Percentiles rank a stretch among this genome's conserved stretches.
Evolutionary conservation across 768 basidiomycete genomes (phyloP).

Genomic region (Mycena chlorophos): DNA sequence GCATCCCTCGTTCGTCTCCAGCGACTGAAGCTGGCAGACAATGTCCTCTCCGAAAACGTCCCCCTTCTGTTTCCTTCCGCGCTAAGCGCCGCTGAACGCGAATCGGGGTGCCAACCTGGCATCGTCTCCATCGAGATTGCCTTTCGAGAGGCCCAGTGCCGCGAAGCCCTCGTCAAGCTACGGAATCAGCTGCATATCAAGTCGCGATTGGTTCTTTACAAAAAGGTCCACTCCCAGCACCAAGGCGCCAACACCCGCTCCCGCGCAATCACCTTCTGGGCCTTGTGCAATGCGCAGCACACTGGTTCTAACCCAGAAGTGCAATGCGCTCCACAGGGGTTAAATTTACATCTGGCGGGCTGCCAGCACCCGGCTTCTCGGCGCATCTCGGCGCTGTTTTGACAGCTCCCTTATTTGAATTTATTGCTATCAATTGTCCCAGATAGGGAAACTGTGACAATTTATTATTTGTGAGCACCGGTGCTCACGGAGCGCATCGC

Average conservation of each 20-base stretch:
- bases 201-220: not conserved
- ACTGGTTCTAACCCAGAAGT: no score
- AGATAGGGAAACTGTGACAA: no score
- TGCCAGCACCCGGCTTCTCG: no score
- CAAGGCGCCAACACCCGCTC: slow-evolving; percentile 11
- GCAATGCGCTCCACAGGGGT: no score
- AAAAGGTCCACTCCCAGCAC: not conserved
- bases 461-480: no score
- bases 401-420: no score
- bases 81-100: not conserved
- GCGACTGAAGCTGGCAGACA: not conserved
- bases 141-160: slow-evolving; percentile 11
- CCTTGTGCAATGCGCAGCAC: no score
- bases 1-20: not conserved
- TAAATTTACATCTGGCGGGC: no score
- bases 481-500: no score
- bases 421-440: no score
- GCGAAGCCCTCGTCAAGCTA: not conserved
- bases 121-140: not conserved
- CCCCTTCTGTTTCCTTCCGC: slow-evolving; percentile 2
- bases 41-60: not conserved
- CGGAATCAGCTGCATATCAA: slow-evolving; percentile 9
- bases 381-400: no score
- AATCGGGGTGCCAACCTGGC: not conserved
- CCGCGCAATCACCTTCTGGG: no score